Evolutionary conservation across 2,329 filamentous ascomycete species (phyloP).

Genomic region (Zelopaecilomyces penicillatus): DNA sequence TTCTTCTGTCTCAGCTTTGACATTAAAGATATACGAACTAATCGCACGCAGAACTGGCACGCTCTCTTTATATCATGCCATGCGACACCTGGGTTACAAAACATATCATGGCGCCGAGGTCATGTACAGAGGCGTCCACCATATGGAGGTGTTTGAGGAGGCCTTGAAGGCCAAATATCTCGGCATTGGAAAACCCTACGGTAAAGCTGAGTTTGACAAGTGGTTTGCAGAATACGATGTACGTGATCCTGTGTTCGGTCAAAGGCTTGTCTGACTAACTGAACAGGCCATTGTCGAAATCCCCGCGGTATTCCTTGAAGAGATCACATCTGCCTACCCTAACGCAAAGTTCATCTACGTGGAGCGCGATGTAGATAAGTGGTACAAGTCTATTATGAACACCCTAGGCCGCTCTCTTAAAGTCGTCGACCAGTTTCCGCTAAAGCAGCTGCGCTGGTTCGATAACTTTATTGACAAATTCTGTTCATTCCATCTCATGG

Average conservation of each 20-base stretch:
- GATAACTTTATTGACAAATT: constrained; percentile 11
- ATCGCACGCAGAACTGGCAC: constrained; percentile 23
- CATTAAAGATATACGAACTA: too few species aligned
- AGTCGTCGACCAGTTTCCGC: constrained; percentile 13
- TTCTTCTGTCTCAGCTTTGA: too few species aligned
- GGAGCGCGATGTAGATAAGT: constrained; percentile 26
- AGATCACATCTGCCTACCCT: constrained; percentile 15
- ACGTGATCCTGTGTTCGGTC: constrained; percentile 1
- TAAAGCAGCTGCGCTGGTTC: constrained; percentile 18
- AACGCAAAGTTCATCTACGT: constrained; percentile 28
- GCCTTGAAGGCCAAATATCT: constrained; percentile 21
- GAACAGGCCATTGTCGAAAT: constrained; percentile 11
- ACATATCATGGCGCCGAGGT: constrained; percentile 29
- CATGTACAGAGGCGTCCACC: constrained; percentile 12
- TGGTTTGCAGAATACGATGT: constrained; percentile 31
- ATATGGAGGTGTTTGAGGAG: constrained; percentile 21
- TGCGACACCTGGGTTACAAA: constrained; percentile 26
- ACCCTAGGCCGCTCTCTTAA: constrained; percentile 12
- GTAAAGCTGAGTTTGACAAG: constrained; percentile 30
- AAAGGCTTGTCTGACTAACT: too few species aligned
- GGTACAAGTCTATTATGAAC: constrained; percentile 18
- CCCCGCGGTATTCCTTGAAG: constrained; percentile 19
- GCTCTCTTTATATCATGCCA: constrained; percentile 25
- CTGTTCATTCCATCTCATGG: constrained; percentile 1
- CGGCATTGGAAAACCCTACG: constrained; percentile 22